Evolutionary conservation across 345 rosid species (phyloP).

Genomic region (Pistacia atlantica): DNA sequence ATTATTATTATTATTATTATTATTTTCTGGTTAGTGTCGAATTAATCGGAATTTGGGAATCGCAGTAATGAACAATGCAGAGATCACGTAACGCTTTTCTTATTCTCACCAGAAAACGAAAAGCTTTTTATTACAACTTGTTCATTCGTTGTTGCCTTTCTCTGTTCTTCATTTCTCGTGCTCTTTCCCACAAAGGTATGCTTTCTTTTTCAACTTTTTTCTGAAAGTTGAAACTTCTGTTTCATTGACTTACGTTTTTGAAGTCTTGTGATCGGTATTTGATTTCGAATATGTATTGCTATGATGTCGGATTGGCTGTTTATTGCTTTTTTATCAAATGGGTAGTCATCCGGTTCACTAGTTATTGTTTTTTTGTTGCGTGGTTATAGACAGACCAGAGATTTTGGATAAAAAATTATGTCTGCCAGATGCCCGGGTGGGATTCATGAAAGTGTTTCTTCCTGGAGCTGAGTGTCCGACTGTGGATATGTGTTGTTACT

Average conservation of each 20-base stretch:
- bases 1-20: neutral
- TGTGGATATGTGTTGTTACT: slow-evolving; percentile 15
- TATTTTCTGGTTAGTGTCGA: neutral
- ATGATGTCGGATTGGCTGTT: no score
- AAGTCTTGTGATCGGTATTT: neutral
- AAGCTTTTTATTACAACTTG: slow-evolving; percentile 34
- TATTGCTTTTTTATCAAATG: no score
- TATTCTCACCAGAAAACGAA: slow-evolving; percentile 12
- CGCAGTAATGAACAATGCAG: slow-evolving; percentile 42
- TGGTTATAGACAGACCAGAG: slow-evolving; percentile 8
- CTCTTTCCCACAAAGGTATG: slow-evolving; percentile 19
- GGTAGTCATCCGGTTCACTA: neutral
- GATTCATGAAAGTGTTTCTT: neutral
- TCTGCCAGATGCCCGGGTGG: neutral
- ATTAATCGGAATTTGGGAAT: neutral
- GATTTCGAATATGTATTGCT: neutral
- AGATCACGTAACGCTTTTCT: slow-evolving; percentile 44
- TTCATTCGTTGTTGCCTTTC: slow-evolving; percentile 26
- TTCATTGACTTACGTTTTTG: no score
- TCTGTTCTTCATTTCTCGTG: slow-evolving; percentile 16
- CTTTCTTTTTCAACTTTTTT: neutral
- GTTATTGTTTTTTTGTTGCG: neutral
- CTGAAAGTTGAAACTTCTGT: neutral
- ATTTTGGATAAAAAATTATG: neutral
- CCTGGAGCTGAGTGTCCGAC: slow-evolving; percentile 18